Conservation (phyloP, 805 yeast species). For the Blastobotrys mokoenaii region DNA sequence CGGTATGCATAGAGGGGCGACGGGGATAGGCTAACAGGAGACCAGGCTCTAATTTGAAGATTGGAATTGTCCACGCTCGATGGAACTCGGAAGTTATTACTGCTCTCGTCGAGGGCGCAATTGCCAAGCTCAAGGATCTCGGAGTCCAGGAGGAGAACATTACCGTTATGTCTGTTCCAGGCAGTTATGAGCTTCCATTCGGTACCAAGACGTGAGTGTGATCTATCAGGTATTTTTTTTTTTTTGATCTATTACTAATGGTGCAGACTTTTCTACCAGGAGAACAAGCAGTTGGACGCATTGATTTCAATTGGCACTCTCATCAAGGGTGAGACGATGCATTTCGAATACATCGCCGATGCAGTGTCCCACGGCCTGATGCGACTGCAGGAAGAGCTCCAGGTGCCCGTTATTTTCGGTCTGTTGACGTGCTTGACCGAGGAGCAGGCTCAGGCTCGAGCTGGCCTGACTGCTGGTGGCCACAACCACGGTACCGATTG, state of each 20-base stretch:
- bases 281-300: conserved; percentile 44
- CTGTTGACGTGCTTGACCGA: conserved; percentile 88
- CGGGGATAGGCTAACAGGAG: neutral
- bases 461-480: conserved; percentile 67
- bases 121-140: conserved; percentile 45
- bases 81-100: conserved; percentile 81
- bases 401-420: conserved; percentile 85
- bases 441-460: conserved; percentile 87
- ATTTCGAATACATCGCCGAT: conserved; percentile 94
- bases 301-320: conserved; percentile 89
- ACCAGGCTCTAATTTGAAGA: conserved; percentile 37
- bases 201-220: conserved; percentile 43
- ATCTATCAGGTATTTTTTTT: conserved; percentile 10
- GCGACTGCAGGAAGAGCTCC: conserved; percentile 62
- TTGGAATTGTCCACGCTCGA: conserved; percentile 92
- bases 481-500: conserved; percentile 98
- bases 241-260: too few relatives aligned
- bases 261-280: conserved; percentile 6
- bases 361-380: conserved; percentile 77
- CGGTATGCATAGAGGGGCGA: conserved; percentile 28
- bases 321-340: conserved; percentile 96
- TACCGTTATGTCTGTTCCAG: conserved; percentile 80
- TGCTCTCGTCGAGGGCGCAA: conserved; percentile 72
- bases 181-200: conserved; percentile 87
- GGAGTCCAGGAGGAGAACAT: conserved; percentile 77